Evolutionary conservation across 2,329 filamentous ascomycete genomes (phyloP).

Genomic region (Blastomyces silverae): DNA sequence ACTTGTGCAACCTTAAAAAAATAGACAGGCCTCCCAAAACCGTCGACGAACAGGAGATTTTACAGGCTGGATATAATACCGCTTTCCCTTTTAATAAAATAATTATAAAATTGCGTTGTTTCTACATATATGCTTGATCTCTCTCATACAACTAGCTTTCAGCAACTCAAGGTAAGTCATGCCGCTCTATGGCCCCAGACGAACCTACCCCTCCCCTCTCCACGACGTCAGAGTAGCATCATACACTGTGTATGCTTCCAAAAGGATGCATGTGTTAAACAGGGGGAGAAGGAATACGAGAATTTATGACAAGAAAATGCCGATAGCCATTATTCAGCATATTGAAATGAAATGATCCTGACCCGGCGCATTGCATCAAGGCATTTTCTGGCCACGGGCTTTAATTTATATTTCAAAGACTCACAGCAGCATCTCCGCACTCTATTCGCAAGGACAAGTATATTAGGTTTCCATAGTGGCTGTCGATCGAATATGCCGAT

Average conservation of each 20-base stretch:
- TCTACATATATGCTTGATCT: not conserved
- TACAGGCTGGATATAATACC: too few relatives aligned
- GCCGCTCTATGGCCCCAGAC: not conserved
- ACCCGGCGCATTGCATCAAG: not conserved
- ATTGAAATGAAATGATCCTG: not conserved
- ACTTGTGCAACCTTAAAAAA: not conserved
- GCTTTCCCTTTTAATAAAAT: not conserved
- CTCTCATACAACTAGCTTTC: not conserved
- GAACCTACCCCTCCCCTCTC: not conserved
- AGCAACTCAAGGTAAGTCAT: not conserved
- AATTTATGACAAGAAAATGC: not conserved
- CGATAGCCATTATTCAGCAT: not conserved
- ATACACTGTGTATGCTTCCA: not conserved
- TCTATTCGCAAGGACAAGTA: not conserved
- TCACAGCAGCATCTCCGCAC: not conserved
- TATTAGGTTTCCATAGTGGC: not conserved
- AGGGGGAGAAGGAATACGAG: not conserved
- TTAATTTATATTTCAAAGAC: not conserved
- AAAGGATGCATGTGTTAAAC: too few relatives aligned
- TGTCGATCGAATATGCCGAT: constrained; percentile 24
- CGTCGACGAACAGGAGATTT: too few relatives aligned
- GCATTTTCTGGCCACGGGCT: not conserved
- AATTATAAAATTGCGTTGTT: not conserved
- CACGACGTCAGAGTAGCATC: constrained; percentile 10
- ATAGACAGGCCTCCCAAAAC: too few relatives aligned